Base-by-base conservation (phyloP, 306 rosid species). In the Inga leiocalycina region DNA sequence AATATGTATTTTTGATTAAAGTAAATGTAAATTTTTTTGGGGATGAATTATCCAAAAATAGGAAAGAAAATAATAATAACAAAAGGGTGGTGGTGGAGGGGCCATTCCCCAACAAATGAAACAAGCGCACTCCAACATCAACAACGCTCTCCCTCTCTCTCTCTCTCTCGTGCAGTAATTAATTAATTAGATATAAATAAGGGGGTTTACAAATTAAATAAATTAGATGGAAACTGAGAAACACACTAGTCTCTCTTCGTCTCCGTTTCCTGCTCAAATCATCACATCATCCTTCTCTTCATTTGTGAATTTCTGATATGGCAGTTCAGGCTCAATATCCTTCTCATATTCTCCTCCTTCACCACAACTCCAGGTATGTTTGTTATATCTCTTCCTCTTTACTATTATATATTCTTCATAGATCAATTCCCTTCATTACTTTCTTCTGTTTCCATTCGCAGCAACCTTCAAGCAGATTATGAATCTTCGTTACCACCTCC, bases 311-410 rank as follows among this genome's bases (percentile, higher is more conserved):
- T 13, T 11, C 13, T 13, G 15, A 12, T 1, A 48, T 96, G 99
- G 98, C 99, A 7, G 97, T 96, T 80, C 98, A 96, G 87, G 98
- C 99, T 90, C 99, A 96, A 80, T 93, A 93, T 82, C 99, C 98
- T 24, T 90, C 98, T 15, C 94, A 94, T 82, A 72, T 90, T 20
- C 93, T 95, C 69, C 80, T 92, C 30, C 91, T 92, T 0, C 59
- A 52, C 22, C 19, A 52, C 32, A 93, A 90, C 39, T 91, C 88
- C 90, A 94, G 98, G 98, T 94, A 81, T 69, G 59, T 54, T 74
- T 77, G 2, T 79, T 81, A 17, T 75, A 37, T 24, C 59, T 52
- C 59, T 52, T 19, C 6, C 3, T 52, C 59, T 17, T 15, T 5
- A 51, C 2, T 51, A 6, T 16, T 11, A 10, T 2, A 8, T 11